These are phyloP conservation scores for Alloteropsis semialata DNA, from an alignment of 176 grass and related monocot genomes.

Conservation along the genomic window DNA sequence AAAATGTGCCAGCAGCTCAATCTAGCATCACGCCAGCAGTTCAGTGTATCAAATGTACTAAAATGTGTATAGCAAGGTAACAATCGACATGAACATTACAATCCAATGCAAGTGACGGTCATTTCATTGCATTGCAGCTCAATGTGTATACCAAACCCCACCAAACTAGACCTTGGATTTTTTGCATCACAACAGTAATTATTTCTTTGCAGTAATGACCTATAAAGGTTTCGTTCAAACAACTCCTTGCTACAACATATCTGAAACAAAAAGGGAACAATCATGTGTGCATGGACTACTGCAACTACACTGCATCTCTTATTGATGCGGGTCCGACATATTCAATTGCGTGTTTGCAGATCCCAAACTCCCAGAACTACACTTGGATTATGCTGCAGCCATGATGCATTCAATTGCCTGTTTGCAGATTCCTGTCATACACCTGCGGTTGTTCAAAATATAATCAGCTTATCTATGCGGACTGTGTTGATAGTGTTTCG, in stretches of 20 bases:
- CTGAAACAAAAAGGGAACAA: background rate
- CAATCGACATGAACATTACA: background rate
- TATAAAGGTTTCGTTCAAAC: background rate
- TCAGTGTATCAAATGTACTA: too few relatives aligned
- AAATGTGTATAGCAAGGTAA: too few relatives aligned
- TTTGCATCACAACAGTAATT: conserved; percentile 11
- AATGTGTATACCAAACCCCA: background rate
- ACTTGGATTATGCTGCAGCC: conserved; percentile 42
- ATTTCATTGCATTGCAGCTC: conserved; percentile 3
- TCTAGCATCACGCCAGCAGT: too few relatives aligned
- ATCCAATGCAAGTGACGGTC: background rate
- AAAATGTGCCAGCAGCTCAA: too few relatives aligned
- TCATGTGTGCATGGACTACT: background rate
- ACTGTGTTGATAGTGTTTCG: background rate
- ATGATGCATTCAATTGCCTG: conserved; percentile 90
- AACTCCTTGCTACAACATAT: background rate
- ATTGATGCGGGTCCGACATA: conserved; percentile 34
- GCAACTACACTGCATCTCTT: conserved; percentile 7
- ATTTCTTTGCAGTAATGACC: conserved; percentile 5
- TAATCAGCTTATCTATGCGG: background rate
- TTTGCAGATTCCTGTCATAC: conserved; percentile 95
- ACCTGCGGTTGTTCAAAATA: conserved; percentile 51
- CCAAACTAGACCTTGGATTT: background rate
- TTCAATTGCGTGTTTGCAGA: conserved; percentile 53
- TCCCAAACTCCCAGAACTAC: conserved; percentile 22